A percentile compares a stretch with the other conserved stretches of the same genome.
phyloP scores from a whole-genome alignment of 345 rosid genomes.

The Durio zibethinus region DNA sequence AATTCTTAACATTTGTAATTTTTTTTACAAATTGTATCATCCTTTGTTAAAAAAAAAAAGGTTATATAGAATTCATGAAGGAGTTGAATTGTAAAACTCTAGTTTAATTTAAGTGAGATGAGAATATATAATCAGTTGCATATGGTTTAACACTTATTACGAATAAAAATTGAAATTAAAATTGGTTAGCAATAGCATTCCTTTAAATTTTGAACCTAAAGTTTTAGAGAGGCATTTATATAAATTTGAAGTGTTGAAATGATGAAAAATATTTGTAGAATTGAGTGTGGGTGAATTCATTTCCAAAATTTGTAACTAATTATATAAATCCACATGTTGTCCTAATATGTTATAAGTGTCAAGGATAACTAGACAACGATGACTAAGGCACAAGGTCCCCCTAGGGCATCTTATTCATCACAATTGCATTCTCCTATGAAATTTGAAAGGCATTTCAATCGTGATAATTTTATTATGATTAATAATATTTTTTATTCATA shows the following conservation, averaged over 20 bases:
- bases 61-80: too few relatives aligned
- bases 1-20: too few relatives aligned
- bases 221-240: background rate
- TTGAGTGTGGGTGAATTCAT: background rate
- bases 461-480: too few relatives aligned
- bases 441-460: too few relatives aligned
- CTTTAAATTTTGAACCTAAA: background rate
- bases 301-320: background rate
- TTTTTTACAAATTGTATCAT: too few relatives aligned
- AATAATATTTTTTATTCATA: too few relatives aligned
- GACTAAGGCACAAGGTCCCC: background rate
- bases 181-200: background rate
- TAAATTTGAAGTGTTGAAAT: background rate
- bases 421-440: too few relatives aligned
- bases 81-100: too few relatives aligned
- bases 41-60: too few relatives aligned
- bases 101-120: too few relatives aligned
- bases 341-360: background rate
- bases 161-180: background rate
- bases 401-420: background rate
- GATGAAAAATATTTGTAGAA: background rate
- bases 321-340: background rate
- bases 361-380: background rate
- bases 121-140: too few relatives aligned
- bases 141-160: too few relatives aligned